phyloP scores from a whole-genome alignment of 441 rosid genomes.

The Adansonia madagascariensis region DNA sequence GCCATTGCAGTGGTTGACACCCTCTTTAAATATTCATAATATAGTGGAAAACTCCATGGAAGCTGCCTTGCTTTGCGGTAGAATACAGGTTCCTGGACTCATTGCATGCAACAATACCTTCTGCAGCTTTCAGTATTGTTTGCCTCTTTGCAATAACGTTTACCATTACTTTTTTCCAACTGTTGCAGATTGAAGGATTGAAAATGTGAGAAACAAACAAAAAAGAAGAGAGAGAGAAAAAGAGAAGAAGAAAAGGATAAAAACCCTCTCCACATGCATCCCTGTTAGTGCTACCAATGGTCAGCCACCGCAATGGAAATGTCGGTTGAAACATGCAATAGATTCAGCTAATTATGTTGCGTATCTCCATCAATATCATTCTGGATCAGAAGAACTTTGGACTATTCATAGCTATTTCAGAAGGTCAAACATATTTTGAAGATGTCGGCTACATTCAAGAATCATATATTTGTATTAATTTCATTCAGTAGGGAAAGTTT shows the following conservation, averaged over 20 bases:
- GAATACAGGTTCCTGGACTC: too few relatives aligned
- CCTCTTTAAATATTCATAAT: too few relatives aligned
- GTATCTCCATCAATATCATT: slow-evolving; percentile 40
- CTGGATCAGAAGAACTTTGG: slow-evolving; percentile 40
- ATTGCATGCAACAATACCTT: too few relatives aligned
- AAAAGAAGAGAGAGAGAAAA: too few relatives aligned
- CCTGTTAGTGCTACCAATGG: neutral
- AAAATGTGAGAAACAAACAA: neutral
- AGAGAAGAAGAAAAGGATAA: too few relatives aligned
- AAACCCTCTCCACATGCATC: neutral
- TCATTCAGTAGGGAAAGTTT: too few relatives aligned
- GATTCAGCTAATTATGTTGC: slow-evolving; percentile 30
- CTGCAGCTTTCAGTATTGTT: neutral
- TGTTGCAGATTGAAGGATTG: neutral
- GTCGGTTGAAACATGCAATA: neutral
- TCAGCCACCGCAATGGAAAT: slow-evolving; percentile 24
- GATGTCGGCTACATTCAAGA: neutral
- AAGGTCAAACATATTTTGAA: slow-evolving; percentile 34
- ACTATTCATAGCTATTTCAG: neutral
- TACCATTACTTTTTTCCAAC: too few relatives aligned
- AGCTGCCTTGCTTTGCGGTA: too few relatives aligned
- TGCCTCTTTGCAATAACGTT: neutral
- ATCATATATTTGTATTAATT: too few relatives aligned
- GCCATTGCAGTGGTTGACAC: too few relatives aligned
- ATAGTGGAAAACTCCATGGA: neutral